Evolutionary conservation across 2,329 filamentous ascomycete species (phyloP), one percentile per base, ranked within the genome.

Genomic region (Myriosclerotinia curreyana): DNA sequence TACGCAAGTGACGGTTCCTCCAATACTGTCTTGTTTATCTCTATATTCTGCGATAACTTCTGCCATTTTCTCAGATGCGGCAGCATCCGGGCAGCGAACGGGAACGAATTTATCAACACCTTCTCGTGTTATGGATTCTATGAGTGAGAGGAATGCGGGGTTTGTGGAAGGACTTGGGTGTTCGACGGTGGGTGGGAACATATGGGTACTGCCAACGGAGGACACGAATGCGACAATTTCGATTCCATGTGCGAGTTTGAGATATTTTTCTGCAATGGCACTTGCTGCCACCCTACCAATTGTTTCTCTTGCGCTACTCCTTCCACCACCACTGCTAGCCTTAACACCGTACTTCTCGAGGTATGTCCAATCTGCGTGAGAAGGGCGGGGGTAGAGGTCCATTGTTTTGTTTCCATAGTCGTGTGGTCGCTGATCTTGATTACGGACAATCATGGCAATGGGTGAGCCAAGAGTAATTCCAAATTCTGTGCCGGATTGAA

Each of bases 331-430:
- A 67, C 88, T 92, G 75, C 86, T 91, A 46, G 95, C 92, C 81
- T 96, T 96, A 71, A 96, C 87, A 64, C 94, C 94, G 77, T 99
- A 99, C 80, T 98, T 98, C 77, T 96, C 91, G 66, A 96, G 83
- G 79, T 98, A 98, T 66, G 95, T 98, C 86, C 90, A 97, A 79
- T 98, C 94, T 66, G 95, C 94, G 78, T 98, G 95, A 75, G 87
- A 92, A 44, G 94, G 95, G 60, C 95, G 85, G 5, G 95, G 95
- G 82, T 89, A 98, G 67, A 87, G 79, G 77, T 98, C 91, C 86
- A 97, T 97, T 38, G 93, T 96, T 75, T 86, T 85, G 78, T 86
- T 85, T 64, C 90, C 90, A 78, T 98, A 98, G 80, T 99, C 95
- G 75, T 91, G 87, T 46, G 93, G 94, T 68, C 94, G 82, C 75